Evolutionary conservation across 2,329 filamentous ascomycete species (phyloP), one percentile per base, ranked within the genome.

Genomic region (Escovopsis sp.): DNA sequence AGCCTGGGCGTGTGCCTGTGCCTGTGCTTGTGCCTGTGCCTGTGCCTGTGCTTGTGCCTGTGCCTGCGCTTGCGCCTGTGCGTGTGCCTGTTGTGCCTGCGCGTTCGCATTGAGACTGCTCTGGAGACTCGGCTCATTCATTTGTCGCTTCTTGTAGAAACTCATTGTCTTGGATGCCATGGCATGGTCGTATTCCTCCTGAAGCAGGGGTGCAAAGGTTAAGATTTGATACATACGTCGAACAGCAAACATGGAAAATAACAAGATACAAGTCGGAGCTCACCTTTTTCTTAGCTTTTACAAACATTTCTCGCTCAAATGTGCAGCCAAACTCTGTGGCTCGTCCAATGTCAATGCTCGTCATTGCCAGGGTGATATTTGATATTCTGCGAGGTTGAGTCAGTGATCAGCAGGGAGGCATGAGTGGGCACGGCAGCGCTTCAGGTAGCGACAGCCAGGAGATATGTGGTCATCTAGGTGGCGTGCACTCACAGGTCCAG

Each of bases 111-210:
- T 71, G 38, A 72, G 48, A n/a, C 57, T 59, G 37, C 63, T 66
- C 34, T 68, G 66, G 3, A 73, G 49, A 10, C 49, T 61, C 1
- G 61, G 59, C 31, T 65, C 65, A 43, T 69, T 66, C 4, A 55
- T 57, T 42, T 72, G 62, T 27, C 70, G 65, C 42, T 62, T 65
- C 38, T 58, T 59, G 38, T 62, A 62, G 31, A 71, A 59, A 5
- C 74, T 68, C 33, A 60, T 46, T 0, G 61, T 57, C 41, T 67
- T 70, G 10, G 43, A 48, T 2, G 46, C 46, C 49, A 75, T 62
- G 23, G 57, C 52, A 34, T 60, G 54, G 13, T 73, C 68, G 43
- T 75, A 75, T 0, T 50, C 52, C 35, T 57, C 54, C 70, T 74
- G 35, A 5, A 31, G 10, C 12, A 23, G 21, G 21, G 8, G 21